Base-by-base conservation (phyloP, 2,329 filamentous ascomycete genomes). In the Rutstroemia sydowiana region DNA sequence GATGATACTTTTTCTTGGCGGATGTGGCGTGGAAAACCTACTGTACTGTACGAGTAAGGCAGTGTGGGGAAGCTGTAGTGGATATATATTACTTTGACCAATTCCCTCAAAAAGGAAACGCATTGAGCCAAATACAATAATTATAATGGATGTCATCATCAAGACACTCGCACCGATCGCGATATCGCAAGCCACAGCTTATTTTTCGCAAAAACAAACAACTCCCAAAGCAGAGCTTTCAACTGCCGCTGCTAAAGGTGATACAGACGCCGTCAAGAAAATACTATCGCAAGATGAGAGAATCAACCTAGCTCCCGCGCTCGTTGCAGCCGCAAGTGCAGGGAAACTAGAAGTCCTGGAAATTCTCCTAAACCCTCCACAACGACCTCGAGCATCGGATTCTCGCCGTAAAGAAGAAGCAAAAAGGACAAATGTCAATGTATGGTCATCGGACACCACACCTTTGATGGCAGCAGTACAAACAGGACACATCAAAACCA, bases 401-500 rank as follows among this genome's bases (percentile, higher is more conserved):
- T 42, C 51, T 11, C 40, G 32, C 1, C 37, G 48, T 14, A 45
- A 32, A 10, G 48, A 55, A 20, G 21, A 43, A 2, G 16, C 30
- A 16, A 48, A 47, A 8, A 23, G 34, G 11, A 48, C 44, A 3
- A 40, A 55, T 6, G 40, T 57, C 7, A 55, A 60, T 34, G 48
- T 54, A 4, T 57, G 53, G 55, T 42, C 53, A 2, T 42, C 45
- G 9, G 44, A 54, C 13, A 53, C 44, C 7, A 60, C 58, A 3
- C 58, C 58, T 8, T 23, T 60, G 13, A 41, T 56, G 9, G 55
- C 55, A 10, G 57, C 58, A 2, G 57, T 60, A 10, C 53, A 55
- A 37, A 54, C 55, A 11, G 36, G 55, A 3, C 57, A 59, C 47
- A 21, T 47, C n/a, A 57, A 57, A 37, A 59, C 58, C 1, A 46